A percentile compares a stretch with the other conserved stretches of the same genome.
These are phyloP conservation scores for Hyaloscypha hepaticicola DNA, from an alignment of 495 filamentous ascomycete species.

Conservation along the genomic window DNA sequence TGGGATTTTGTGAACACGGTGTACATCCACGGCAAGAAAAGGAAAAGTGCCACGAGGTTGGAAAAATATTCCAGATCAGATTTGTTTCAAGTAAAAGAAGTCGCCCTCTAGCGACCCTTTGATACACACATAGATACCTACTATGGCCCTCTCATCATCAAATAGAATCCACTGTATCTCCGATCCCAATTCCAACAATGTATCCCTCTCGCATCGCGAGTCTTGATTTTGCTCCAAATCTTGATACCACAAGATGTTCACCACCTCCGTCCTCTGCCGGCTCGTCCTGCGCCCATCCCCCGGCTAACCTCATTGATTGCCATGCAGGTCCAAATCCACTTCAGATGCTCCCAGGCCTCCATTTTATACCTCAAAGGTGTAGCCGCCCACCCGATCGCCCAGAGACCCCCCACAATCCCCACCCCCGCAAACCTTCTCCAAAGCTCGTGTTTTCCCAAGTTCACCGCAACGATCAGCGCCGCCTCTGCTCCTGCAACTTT, in stretches of 20 bases:
- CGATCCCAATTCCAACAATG: not conserved
- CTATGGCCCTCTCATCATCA: not conserved
- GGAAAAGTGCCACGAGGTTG: not conserved
- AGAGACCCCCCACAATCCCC: slow-evolving; percentile 13
- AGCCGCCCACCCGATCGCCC: slow-evolving; percentile 23
- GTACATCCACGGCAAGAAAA: not conserved
- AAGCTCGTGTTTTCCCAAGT: slow-evolving; percentile 12
- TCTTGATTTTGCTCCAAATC: not conserved
- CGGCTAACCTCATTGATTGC: slow-evolving; percentile 14
- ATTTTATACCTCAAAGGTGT: slow-evolving; percentile 18
- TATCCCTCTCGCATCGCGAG: not conserved
- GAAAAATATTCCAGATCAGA: not conserved
- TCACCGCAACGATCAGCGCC: slow-evolving; percentile 1
- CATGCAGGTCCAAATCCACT: slow-evolving; percentile 28
- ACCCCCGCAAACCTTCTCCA: slow-evolving; percentile 6
- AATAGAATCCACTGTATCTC: not conserved
- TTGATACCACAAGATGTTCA: not conserved
- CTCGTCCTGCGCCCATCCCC: not conserved
- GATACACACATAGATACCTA: too few relatives aligned
- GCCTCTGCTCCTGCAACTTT: slow-evolving; percentile 1
- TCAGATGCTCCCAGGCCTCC: slow-evolving; percentile 24
- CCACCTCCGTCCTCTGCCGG: not conserved
- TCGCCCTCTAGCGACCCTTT: not conserved
- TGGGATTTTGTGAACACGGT: not conserved
- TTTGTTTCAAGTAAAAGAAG: not conserved